Base-by-base conservation (phyloP, 2,329 filamentous ascomycete species). In the Ophiostoma montium region DNA sequence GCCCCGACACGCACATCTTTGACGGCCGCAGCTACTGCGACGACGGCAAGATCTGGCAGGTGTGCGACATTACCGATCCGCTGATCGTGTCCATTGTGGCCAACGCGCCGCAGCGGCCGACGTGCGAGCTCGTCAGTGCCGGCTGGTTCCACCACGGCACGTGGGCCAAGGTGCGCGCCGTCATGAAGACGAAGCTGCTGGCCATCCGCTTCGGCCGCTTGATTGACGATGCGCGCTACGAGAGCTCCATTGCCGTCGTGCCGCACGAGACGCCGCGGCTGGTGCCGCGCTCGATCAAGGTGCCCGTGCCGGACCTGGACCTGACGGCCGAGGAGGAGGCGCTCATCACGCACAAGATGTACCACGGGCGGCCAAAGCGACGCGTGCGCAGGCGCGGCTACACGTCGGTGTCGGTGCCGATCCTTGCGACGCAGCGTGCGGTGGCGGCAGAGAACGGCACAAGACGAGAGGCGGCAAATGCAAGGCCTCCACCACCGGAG, bases 1-100 rank as follows among this genome's bases (percentile, higher is more conserved):
- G 67, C 32, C 64, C 63, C 18, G 62, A 68, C 30, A 81, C 72
- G 48, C 89, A 96, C 63, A 69, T 90, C 1, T 96, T 95, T 63
- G 86, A 94, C 53, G 90, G 90, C 43, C 71, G 79, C 52, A 75
- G 74, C 2, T 78, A 90, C 49, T 78, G 78, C 15, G 75, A 77
- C 1, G 88, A 95, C 59, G 88, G 88, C 35, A 92, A 92, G 59
- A 82, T 92, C 46, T 98, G 88, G 84, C 92, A 96, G 69, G 76
- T 94, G 23, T 94, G 88, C 66, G 92, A 98, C 62, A 82, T 96
- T 49, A 83, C 78, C 0, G 90, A 96, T 58, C 85, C 87, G 0
- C 60, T 89, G 1, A 70, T 96, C 1, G 67, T 70, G 1, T 63
- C 70, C 11, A 67, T 95, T 3, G 71, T 95, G 35, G 73, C 80